Conservation (phyloP, 2,329 filamentous ascomycete genomes). For the Stromatinia cepivora region DNA sequence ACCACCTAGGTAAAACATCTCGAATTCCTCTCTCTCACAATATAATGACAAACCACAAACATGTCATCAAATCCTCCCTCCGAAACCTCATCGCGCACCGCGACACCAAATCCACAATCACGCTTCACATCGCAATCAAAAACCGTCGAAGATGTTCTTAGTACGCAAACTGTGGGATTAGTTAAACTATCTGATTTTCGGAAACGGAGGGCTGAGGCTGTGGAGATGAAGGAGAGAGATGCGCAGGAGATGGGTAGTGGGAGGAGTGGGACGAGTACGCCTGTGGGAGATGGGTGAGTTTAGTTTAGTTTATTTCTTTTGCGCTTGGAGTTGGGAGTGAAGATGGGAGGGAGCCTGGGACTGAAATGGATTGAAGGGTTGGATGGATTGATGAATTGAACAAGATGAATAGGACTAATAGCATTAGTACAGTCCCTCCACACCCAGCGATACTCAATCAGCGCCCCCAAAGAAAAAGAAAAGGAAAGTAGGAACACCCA, state of each 20-base stretch:
- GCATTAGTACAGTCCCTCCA: conserved; percentile 44
- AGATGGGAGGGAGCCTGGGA: too few species aligned
- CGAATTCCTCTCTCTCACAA: not conserved
- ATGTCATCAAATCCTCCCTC: conserved; percentile 37
- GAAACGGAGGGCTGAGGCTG: conserved; percentile 90
- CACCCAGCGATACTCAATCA: conserved; percentile 42
- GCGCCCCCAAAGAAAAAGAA: conserved; percentile 46
- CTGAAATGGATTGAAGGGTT: not conserved
- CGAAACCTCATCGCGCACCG: conserved; percentile 34
- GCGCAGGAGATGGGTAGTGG: conserved; percentile 57
- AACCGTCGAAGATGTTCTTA: conserved; percentile 42
- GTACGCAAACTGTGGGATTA: conserved; percentile 65
- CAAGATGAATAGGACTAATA: conserved; percentile 32
- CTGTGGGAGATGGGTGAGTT: conserved; percentile 58
- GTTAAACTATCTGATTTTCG: conserved; percentile 92
- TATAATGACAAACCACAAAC: not conserved
- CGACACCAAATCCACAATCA: conserved; percentile 37
- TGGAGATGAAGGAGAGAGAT: conserved; percentile 86
- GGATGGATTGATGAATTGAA: not conserved
- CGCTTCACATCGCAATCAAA: conserved; percentile 40
- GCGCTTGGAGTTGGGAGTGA: conserved; percentile 20
- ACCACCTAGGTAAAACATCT: not conserved
- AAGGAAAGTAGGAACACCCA: conserved; percentile 49
- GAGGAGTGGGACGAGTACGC: conserved; percentile 30
- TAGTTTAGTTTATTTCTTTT: not conserved